These are phyloP conservation scores for Brassica cretica DNA, from an alignment of 345 rosid species.

Conservation along the genomic window DNA sequence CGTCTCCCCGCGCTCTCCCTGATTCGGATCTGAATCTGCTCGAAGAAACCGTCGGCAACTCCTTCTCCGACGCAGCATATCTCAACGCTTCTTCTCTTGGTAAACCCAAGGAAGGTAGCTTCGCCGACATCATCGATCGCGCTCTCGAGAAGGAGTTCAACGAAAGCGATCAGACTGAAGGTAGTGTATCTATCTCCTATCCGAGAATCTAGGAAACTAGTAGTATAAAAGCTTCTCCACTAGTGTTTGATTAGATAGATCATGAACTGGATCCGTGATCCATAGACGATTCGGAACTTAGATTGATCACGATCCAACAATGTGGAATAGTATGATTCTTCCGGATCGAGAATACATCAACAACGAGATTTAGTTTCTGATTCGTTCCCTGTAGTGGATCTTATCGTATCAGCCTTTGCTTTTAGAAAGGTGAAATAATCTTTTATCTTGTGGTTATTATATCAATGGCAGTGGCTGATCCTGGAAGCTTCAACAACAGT, in stretches of 20 bases:
- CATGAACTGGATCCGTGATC: conserved; percentile 26
- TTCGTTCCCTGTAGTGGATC: conserved; percentile 14
- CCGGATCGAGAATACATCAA: conserved; percentile 8
- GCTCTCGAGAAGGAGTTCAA: conserved; percentile 87
- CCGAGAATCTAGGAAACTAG: not conserved
- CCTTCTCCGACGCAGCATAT: conserved; percentile 10
- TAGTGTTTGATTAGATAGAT: not conserved
- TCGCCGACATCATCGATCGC: conserved; percentile 84
- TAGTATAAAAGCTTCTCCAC: not conserved
- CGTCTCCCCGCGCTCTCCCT: conserved; percentile 27
- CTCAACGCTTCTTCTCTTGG: conserved; percentile 34
- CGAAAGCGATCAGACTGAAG: conserved; percentile 76
- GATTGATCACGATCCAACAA: conserved; percentile 9
- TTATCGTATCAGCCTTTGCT: conserved; percentile 4
- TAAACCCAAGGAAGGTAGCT: conserved; percentile 60
- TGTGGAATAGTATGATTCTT: conserved; percentile 5
- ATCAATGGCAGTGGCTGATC: conserved; percentile 59
- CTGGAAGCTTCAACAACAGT: conserved; percentile 85
- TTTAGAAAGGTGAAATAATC: not conserved
- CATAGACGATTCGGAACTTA: not conserved
- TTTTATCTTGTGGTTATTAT: not conserved
- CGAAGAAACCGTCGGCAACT: conserved; percentile 24
- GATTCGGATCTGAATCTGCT: conserved; percentile 40
- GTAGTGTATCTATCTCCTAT: conserved; percentile 32
- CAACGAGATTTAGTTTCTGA: conserved; percentile 2